phyloP scores from a whole-genome alignment of 2,329 filamentous ascomycete species.

The Xylaria sp. region DNA sequence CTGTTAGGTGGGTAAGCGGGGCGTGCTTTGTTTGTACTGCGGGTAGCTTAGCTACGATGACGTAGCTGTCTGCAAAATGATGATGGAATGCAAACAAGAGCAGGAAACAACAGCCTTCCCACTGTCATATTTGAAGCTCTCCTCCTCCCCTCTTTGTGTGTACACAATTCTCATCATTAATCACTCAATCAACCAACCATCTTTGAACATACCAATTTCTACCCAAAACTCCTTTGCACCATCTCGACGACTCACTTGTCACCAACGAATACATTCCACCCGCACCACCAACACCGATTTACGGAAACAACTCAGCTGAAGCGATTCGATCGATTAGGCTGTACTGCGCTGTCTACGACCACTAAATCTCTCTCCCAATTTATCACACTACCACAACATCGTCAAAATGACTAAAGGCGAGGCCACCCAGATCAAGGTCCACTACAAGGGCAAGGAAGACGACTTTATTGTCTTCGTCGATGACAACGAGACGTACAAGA shows the following conservation, averaged over 20 bases:
- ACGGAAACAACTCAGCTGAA: background rate
- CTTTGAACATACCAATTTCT: background rate
- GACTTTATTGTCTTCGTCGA: conserved; percentile 71
- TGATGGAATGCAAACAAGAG: conserved; percentile 38
- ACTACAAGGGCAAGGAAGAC: conserved; percentile 78
- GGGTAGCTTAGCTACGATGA: conserved; percentile 33
- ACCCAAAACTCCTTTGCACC: background rate
- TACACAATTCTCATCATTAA: conserved; percentile 11
- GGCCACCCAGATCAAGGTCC: conserved; percentile 77
- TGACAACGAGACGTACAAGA: conserved; percentile 71
- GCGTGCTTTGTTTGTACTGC: conserved; percentile 12
- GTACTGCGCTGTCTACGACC: background rate
- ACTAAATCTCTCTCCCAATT: conserved; percentile 14
- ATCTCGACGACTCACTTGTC: background rate
- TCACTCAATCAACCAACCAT: conserved; percentile 4
- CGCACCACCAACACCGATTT: conserved; percentile 5
- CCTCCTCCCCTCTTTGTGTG: background rate
- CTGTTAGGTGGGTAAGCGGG: conserved; percentile 3
- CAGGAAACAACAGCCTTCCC: conserved; percentile 26
- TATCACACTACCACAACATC: conserved; percentile 27
- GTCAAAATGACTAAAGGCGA: conserved; percentile 77
- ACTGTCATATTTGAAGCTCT: conserved; percentile 35
- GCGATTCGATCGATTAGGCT: background rate
- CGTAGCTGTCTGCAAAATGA: conserved; percentile 33
- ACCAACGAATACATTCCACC: conserved; percentile 6